Base-by-base conservation (phyloP, 768 basidiomycete genomes). In the Lactarius vividus region DNA sequence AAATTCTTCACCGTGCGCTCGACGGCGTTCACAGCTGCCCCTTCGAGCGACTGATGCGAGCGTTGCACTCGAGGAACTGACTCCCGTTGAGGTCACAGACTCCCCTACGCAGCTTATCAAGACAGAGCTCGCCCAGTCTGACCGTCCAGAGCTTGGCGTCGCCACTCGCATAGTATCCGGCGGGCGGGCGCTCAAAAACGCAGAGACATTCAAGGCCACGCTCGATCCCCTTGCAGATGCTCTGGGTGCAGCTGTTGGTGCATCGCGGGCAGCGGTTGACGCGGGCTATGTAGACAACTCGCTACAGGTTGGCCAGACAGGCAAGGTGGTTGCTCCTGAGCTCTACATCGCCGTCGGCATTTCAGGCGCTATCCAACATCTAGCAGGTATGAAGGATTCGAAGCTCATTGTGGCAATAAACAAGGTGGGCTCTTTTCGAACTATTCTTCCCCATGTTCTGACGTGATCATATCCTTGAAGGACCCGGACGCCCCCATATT, bases 331-430 rank as follows among this genome's bases (percentile, higher is more conserved):
- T 52, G 96, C 97, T 3, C 96, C 97, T 0, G 92, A 96, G 74
- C 79, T 99, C 61, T 99, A 99, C 78, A 85, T 98, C 77, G 97
- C 97, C 4, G 77, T 98, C 57, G 97, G 97, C 59, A 98, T 99
- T 71, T 97, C 95, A 10, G 97, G 97, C 20, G 97, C 97, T 16
- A 99, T 98, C 72, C 97, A 99, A 78, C 97, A 99, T 80, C 81
- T 98, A 62, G 97, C 97, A 26, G 97, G 97, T 10, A 99, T 98
- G 97, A 99, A 99, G 76, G 97, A 98, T 73, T 95, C 93, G 13
- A 99, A 98, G 80, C 81, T 98, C 69, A 99, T 99, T 67, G 96
- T 97, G 37, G 97, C 97, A 4, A 84, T 99, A 68, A 99, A 99
- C 82, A 99, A 99, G 86, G 95, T 87, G 68, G 60, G 79, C 69